Conservation (phyloP, 2,329 filamentous ascomycete genomes). For the Pseudomassariella vexata region DNA sequence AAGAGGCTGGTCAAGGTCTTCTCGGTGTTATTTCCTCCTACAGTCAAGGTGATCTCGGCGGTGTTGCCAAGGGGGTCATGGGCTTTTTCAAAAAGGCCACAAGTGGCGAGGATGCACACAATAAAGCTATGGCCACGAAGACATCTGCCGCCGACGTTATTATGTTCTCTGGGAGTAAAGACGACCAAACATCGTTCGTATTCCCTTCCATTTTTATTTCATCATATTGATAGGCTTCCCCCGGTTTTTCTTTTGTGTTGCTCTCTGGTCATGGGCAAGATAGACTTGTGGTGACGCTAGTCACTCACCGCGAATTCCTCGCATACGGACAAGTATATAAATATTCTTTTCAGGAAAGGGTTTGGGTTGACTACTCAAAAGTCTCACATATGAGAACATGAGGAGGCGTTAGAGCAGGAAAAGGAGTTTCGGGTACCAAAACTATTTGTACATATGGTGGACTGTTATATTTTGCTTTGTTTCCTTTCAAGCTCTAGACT, state of each 20-base stretch:
- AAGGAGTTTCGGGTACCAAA: no score
- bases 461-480: no score
- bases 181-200: slow-evolving; percentile 81
- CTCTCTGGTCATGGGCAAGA: no score
- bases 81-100: slow-evolving; percentile 84
- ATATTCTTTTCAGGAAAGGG: no score
- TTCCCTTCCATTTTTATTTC: slow-evolving; percentile 21
- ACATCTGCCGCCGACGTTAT: slow-evolving; percentile 93
- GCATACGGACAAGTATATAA: no score
- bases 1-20: slow-evolving; percentile 69
- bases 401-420: no score
- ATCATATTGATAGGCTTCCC: slow-evolving; percentile 12
- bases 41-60: slow-evolving; percentile 74
- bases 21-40: slow-evolving; percentile 72
- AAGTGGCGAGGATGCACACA: slow-evolving; percentile 66
- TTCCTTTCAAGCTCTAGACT: slow-evolving; percentile 34
- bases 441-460: no score
- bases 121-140: slow-evolving; percentile 80
- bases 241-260: neutral
- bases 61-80: slow-evolving; percentile 76
- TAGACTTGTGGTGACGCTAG: no score
- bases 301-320: no score
- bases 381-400: no score
- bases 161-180: slow-evolving; percentile 97
- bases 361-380: no score